Percentiles rank a stretch among this genome's conserved stretches.
Conservation (phyloP, 768 basidiomycete species). For the Lentinula lateritia region DNA sequence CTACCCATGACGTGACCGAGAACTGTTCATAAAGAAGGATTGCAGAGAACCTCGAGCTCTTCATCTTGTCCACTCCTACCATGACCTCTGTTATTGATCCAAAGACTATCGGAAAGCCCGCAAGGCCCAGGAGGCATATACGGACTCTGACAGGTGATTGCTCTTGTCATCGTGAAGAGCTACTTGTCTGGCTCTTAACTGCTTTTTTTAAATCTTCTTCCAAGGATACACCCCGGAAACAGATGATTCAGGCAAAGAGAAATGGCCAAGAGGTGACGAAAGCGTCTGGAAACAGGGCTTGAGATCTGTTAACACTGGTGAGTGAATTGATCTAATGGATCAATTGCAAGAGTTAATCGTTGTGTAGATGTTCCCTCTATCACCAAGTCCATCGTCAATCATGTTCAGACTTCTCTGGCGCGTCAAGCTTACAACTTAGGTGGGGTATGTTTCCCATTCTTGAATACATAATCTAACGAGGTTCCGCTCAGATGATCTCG, state of each 20-base stretch:
- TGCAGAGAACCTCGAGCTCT: not conserved
- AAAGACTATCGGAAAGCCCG: conserved; percentile 58
- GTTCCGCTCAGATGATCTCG: conserved; percentile 53
- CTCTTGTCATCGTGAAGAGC: not conserved
- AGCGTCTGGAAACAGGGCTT: conserved; percentile 62
- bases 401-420: conserved; percentile 86
- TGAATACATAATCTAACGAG: not conserved
- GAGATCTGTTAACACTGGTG: conserved; percentile 56
- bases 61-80: conserved; percentile 9
- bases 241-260: conserved; percentile 72
- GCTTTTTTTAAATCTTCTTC: not conserved
- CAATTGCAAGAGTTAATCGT: not conserved
- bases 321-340: not conserved
- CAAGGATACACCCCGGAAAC: conserved; percentile 76
- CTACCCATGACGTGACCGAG: not conserved
- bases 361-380: conserved; percentile 51
- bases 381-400: conserved; percentile 72
- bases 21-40: not conserved
- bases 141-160: conserved; percentile 57
- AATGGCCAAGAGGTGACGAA: conserved; percentile 83
- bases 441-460: conserved; percentile 13
- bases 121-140: conserved; percentile 57
- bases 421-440: conserved; percentile 88
- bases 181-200: not conserved
- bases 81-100: conserved; percentile 70